Base-by-base conservation (phyloP, 73 alveolate species). In the Paraurostyla sp. region DNA sequence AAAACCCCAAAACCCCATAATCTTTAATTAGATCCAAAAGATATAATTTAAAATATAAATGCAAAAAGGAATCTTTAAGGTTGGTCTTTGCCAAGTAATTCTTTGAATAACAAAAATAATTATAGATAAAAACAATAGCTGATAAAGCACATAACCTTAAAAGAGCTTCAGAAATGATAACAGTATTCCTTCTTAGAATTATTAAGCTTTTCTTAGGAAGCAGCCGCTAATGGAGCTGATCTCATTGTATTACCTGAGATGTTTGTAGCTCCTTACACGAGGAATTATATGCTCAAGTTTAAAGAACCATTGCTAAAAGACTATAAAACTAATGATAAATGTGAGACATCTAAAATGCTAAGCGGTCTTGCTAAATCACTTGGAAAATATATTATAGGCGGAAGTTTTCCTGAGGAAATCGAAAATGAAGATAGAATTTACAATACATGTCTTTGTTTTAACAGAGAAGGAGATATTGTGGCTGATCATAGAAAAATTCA, bases 171-270 rank as follows among this genome's bases (percentile, higher is more conserved):
- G 83, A 82, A 75, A 86, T 71, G 84, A 36, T 76, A 25, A 60
- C 25, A 23, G 78, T 51, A 60, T 30, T 20, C 62, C 18, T 23
- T 27, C 18, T n/a, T 22, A 38, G 54, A 57, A 6, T 42, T 0
- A 46, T 4, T 45, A 20, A 7, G 22, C 42, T 4, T 25, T 7
- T 59, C 41, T 35, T 51, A 50, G 69, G 95, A 96, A 86, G 98
- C 99, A 29, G 97, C 94, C 0, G 80, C 50, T 32, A 76, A 93
- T 36, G 99, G 99, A 18, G 98, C 98, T 23, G 92, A 97, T 60
- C 90, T 97, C 0, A 88, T 94, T 6, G 94, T 97, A 48, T 96
- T 97, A 33, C 99, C 99, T 43, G 99, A 97, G 73, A 93, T 96
- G 83, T 97, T 97, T 83, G 94, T 88, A 25, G 80, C 98, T 25